These are phyloP conservation scores for Termitomyces sp. DNA, from an alignment of 768 basidiomycete genomes.

Conservation along the genomic window DNA sequence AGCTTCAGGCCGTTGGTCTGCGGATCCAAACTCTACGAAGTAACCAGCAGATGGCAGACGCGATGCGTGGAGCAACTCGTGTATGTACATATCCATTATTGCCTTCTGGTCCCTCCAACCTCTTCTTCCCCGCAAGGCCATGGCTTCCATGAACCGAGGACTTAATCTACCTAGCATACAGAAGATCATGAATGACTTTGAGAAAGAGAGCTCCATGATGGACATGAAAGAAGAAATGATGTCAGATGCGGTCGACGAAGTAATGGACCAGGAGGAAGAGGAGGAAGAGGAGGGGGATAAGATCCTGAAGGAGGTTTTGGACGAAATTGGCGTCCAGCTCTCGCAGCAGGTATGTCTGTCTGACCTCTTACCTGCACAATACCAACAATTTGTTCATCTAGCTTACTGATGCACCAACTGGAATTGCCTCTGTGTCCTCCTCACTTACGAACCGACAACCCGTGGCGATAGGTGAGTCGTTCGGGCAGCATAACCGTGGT, in stretches of 20 bases:
- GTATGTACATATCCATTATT: constrained; percentile 46
- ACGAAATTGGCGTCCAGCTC: constrained; percentile 92
- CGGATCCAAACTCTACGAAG: constrained; percentile 95
- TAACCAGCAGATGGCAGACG: constrained; percentile 99
- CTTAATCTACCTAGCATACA: constrained; percentile 94
- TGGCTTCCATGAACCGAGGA: constrained; percentile 96
- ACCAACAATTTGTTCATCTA: constrained; percentile 27
- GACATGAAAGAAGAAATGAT: constrained; percentile 99
- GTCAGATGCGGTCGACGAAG: constrained; percentile 97
- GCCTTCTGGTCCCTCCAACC: background rate
- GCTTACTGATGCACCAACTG: constrained; percentile 83
- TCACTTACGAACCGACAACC: constrained; percentile 68
- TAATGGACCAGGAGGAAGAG: constrained; percentile 85
- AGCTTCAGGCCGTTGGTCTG: constrained; percentile 92
- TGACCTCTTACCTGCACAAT: constrained; percentile 1
- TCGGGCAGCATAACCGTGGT: constrained; percentile 25
- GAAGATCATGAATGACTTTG: constrained; percentile 97
- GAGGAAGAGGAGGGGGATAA: constrained; percentile 96
- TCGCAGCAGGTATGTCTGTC: constrained; percentile 67
- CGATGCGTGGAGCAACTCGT: constrained; percentile 96
- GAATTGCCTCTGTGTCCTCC: constrained; percentile 57
- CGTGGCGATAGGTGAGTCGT: constrained; percentile 79
- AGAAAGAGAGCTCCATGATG: constrained; percentile 96
- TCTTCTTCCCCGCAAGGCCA: constrained; percentile 61
- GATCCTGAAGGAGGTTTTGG: constrained; percentile 92